Evolutionary conservation across 2,329 filamentous ascomycete genomes (phyloP), one percentile per base, ranked within the genome.

Genomic region (Akanthomyces lecanii): DNA sequence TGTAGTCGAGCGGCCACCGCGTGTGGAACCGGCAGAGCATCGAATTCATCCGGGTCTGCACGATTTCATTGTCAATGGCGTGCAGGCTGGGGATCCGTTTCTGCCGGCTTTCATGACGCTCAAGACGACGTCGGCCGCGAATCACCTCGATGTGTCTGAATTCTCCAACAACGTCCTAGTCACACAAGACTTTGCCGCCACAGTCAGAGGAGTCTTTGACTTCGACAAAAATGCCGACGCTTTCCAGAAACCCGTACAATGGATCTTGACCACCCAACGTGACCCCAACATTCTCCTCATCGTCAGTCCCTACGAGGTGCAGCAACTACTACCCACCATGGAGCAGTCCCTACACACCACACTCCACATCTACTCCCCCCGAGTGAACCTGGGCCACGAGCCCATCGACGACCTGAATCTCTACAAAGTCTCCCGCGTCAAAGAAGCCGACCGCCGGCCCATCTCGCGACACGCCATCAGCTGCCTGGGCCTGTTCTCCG

Each of bases 401-500:
- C 28, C 50, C 28, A 33, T 52, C 28, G 50, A 52, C 33, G 50
- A 33, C 50, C 28, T 52, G 28, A 16, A 23, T 10, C 33, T 52
- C 7, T 52, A 52, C 28, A 14, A 8, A 3, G 28, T 52, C 6
- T 38, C 50, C 14, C 23, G 14, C 3, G 50, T n/a, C 28, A 30
- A 30, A 2, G 28, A 30, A 30, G 28, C 16, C 28, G n/a, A 23
- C 16, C 18, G 7, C 28, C n/a, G 3, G 33, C 18, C 33, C 5
- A 10, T 60, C 23, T 44, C 59, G 23, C 3, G 11, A 1, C 38
- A 38, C 40, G 36, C 2, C 21, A 8, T 50, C 0, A 72, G 77
- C 0, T 77, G 84, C 63, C 77, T 91, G 0, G 88, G 89, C 47
- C 73, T 91, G 0, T 91, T 92, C 61, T 77, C 89, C 0, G 89